Evolutionary conservation across 371 early-diverging fungal species (phyloP).

Genomic region (Mucor circinelloides): DNA sequence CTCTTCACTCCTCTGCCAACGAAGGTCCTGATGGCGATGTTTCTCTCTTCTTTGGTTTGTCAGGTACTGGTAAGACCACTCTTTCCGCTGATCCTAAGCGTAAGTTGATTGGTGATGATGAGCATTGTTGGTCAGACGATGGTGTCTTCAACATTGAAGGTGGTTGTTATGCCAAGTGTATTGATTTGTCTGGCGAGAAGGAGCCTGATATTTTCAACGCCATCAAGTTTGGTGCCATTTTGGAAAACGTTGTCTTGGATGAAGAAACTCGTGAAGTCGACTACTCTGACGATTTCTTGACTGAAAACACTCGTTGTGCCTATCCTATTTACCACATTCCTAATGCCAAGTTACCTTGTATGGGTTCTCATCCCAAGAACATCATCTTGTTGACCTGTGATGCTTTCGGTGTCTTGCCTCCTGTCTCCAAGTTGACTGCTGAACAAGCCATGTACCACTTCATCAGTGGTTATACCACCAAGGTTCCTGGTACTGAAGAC

Average conservation of each 20-base stretch:
- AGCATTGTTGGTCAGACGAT: slow-evolving; percentile 97
- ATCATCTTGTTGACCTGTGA: slow-evolving; percentile 97
- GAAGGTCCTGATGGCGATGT: slow-evolving; percentile 92
- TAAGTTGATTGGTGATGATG: slow-evolving; percentile 96
- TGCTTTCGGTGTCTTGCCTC: slow-evolving; percentile 97
- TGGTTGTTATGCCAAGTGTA: slow-evolving; percentile 98
- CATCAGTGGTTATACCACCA: slow-evolving; percentile 90
- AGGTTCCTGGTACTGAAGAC: slow-evolving; percentile 97
- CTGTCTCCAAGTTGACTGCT: slow-evolving; percentile 88
- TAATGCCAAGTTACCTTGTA: slow-evolving; percentile 94
- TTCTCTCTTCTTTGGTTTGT: slow-evolving; percentile 96
- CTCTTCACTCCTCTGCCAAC: slow-evolving; percentile 96
- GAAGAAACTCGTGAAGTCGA: slow-evolving; percentile 84
- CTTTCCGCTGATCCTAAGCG: slow-evolving; percentile 95
- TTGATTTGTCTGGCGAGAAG: slow-evolving; percentile 93
- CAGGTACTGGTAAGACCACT: slow-evolving; percentile 98
- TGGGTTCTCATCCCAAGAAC: slow-evolving; percentile 94
- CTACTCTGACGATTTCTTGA: slow-evolving; percentile 79
- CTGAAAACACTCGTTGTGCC: slow-evolving; percentile 98
- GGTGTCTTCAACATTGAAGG: slow-evolving; percentile 99
- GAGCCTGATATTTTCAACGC: slow-evolving; percentile 98
- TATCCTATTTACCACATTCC: slow-evolving; percentile 97
- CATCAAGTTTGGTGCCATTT: slow-evolving; percentile 91
- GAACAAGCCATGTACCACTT: slow-evolving; percentile 98
- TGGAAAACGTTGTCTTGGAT: slow-evolving; percentile 95